Percentiles rank a stretch among this genome's conserved stretches.
phyloP scores from a whole-genome alignment of 1,284 basidiomycete genomes.

The Ceratobasidium theobromae region DNA sequence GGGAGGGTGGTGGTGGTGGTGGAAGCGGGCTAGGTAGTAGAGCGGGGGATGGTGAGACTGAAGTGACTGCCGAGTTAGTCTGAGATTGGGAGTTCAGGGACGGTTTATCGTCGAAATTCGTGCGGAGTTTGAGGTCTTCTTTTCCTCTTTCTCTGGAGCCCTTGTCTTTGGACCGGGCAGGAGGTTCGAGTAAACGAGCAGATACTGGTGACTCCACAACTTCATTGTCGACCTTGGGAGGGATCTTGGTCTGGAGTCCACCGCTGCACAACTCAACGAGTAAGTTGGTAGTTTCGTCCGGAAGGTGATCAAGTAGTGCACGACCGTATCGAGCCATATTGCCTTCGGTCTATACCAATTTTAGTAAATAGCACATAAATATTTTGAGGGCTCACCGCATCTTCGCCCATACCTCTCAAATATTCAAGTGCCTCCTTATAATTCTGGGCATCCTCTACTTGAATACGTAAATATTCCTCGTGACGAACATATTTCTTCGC shows the following conservation, averaged over 20 bases:
- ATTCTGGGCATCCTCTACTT: conserved; percentile 86
- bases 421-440: conserved; percentile 82
- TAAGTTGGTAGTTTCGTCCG: conserved; percentile 85
- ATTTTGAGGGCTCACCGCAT: conserved; percentile 58
- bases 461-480: conserved; percentile 91
- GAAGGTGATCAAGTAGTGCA: conserved; percentile 77
- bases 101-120: conserved; percentile 19
- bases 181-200: conserved; percentile 15
- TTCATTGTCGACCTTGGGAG: conserved; percentile 52
- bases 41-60: conserved; percentile 39
- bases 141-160: conserved; percentile 5
- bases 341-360: conserved; percentile 62
- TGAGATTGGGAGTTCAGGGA: conserved; percentile 4
- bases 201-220: conserved; percentile 44
- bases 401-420: conserved; percentile 72
- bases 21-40: conserved; percentile 41
- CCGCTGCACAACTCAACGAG: conserved; percentile 91
- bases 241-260: conserved; percentile 49
- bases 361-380: not conserved
- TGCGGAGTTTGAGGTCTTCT: conserved; percentile 11
- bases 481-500: conserved; percentile 89
- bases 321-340: conserved; percentile 84
- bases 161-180: not conserved
- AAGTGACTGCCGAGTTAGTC: conserved; percentile 6
- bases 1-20: conserved; percentile 38